A percentile compares a stretch with the other conserved stretches of the same genome.
Evolutionary conservation across 768 basidiomycete species (phyloP).

Genomic region (Xerocomellus amylosporus): DNA sequence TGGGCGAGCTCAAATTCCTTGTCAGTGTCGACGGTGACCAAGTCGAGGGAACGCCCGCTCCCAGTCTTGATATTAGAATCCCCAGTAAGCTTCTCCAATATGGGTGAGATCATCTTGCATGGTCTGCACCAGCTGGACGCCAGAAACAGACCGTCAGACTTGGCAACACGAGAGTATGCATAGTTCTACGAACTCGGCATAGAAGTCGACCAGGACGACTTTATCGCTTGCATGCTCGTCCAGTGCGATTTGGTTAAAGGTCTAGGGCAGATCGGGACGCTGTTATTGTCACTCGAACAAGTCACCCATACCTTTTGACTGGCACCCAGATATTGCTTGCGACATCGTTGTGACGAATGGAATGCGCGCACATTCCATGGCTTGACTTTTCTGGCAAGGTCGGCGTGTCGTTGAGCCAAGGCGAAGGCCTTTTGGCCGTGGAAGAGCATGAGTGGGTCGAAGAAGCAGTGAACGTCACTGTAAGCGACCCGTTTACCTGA

Average conservation of each 20-base stretch:
- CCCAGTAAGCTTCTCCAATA: slow-evolving; percentile 57
- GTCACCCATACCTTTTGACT: slow-evolving; percentile 38
- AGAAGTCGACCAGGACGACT: slow-evolving; percentile 73
- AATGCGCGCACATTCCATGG: slow-evolving; percentile 28
- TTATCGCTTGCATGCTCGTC: slow-evolving; percentile 40
- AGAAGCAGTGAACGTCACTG: not conserved
- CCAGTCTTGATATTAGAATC: slow-evolving; percentile 46
- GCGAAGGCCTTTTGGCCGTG: slow-evolving; percentile 4
- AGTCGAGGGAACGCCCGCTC: slow-evolving; percentile 58
- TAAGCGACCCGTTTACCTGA: not conserved
- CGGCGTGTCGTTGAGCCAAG: slow-evolving; percentile 3
- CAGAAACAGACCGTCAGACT: slow-evolving; percentile 1
- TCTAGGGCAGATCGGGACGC: slow-evolving; percentile 25
- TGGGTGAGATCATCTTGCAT: slow-evolving; percentile 69
- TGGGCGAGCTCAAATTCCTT: slow-evolving; percentile 49
- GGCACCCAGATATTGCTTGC: slow-evolving; percentile 44
- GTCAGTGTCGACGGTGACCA: slow-evolving; percentile 69
- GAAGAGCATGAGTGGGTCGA: slow-evolving; percentile 13
- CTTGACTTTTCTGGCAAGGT: slow-evolving; percentile 23
- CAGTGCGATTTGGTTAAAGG: slow-evolving; percentile 33
- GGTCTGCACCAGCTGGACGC: slow-evolving; percentile 71
- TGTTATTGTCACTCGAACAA: not conserved
- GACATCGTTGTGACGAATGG: slow-evolving; percentile 37
- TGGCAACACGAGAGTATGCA: not conserved
- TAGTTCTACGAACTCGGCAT: slow-evolving; percentile 64